A percentile compares a stretch with the other conserved stretches of the same genome.
Evolutionary conservation across 441 rosid species (phyloP).

Genomic region (Geranium incanum): DNA sequence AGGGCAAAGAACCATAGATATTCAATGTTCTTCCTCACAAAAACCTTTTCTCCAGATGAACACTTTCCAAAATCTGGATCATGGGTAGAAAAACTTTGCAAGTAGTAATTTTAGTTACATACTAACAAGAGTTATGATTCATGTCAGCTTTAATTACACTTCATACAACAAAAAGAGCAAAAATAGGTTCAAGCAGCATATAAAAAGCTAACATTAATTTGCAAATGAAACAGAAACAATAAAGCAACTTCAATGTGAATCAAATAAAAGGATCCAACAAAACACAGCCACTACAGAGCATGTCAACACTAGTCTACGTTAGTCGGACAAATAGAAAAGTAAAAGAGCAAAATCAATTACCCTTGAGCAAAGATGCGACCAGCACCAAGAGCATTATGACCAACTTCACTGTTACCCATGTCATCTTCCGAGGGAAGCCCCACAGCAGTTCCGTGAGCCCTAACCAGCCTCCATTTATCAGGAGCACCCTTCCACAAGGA

Average conservation of each 20-base stretch:
- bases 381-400: slow-evolving; percentile 97
- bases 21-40: not conserved
- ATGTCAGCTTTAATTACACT: no score
- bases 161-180: no score
- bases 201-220: no score
- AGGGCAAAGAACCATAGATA: no score
- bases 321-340: not conserved
- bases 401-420: slow-evolving; percentile 99
- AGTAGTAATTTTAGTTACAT: no score
- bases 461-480: slow-evolving; percentile 72
- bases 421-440: slow-evolving; percentile 97
- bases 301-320: not conserved
- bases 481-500: slow-evolving; percentile 46
- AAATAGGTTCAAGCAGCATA: not conserved
- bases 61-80: not conserved
- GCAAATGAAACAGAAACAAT: no score
- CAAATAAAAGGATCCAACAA: not conserved
- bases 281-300: not conserved
- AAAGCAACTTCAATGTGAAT: not conserved
- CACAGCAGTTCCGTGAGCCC: slow-evolving; percentile 83
- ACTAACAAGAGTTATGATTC: not conserved
- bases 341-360: slow-evolving; percentile 23
- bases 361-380: slow-evolving; percentile 94
- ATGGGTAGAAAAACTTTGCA: not conserved
- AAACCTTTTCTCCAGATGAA: not conserved